Base-by-base conservation (phyloP, 2,329 filamentous ascomycete species). In the Fusarium staphyleae region DNA sequence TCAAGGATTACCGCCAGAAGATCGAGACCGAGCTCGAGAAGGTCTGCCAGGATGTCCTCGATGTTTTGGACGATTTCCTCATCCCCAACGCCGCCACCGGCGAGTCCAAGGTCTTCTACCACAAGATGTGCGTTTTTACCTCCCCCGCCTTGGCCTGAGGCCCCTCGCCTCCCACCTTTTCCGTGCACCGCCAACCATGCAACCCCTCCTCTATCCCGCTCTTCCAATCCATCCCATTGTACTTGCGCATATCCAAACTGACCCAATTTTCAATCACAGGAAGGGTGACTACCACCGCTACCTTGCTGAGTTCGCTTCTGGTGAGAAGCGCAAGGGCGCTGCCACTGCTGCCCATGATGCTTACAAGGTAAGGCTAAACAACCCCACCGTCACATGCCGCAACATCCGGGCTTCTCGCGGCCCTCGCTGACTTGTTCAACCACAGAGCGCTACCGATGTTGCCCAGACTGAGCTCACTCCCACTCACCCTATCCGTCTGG, bases 61-160 rank as follows among this genome's bases (percentile, higher is more conserved):
- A 96, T 71, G 93, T 98, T 69, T 85, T 98, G 66, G 93, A 97
- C 77, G 84, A 96, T 73, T 88, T 87, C 75, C 84, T 98, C 73
- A 98, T 98, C 75, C 93, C 93, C 78, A 93, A 95, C 80, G 93
- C 93, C 74, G 89, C 95, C 80, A 89, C 91, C 67, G 93, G 93
- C 81, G 93, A 98, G 85, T 96, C 92, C 77, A 98, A 97, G 88
- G 93, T 98, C 76, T 98, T 98, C 81, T 98, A 98, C 84, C 93
- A 97, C 89, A 98, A 98, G 88, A 98, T 98, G 93, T 97, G 82
- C 70, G 90, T 84, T 64, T 55, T 64, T 59, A 60, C 37, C 43
- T 52, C 58, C 56, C 51, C 48, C 41, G 50, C 52, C 60, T 47
- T 58, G 24, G 50, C 55, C 52, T 55, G 52, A 52, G 47, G 39